Evolutionary conservation across 768 basidiomycete species (phyloP).

Genomic region (Trametes coccinea): DNA sequence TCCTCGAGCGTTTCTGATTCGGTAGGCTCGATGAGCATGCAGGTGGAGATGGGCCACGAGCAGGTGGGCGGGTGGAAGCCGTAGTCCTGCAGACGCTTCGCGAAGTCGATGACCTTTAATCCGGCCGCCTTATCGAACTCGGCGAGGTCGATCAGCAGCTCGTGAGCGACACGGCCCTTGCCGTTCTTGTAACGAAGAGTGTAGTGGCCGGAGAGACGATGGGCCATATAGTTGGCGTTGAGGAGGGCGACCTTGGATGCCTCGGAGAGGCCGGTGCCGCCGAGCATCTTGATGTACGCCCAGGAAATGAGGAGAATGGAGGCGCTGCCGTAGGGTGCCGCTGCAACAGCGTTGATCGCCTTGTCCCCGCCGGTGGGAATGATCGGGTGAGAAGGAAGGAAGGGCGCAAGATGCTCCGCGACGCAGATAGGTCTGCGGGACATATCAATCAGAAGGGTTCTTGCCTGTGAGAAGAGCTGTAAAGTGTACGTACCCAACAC

Average conservation of each 20-base stretch:
- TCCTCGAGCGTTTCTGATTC: constrained; percentile 95
- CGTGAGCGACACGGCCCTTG: constrained; percentile 93
- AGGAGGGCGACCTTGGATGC: constrained; percentile 87
- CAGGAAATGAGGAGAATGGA: constrained; percentile 96
- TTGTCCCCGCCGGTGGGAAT: constrained; percentile 63
- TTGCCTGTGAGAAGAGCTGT: not conserved
- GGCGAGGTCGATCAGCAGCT: constrained; percentile 90
- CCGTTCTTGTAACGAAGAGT: constrained; percentile 86
- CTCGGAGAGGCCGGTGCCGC: constrained; percentile 83
- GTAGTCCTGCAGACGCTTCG: constrained; percentile 93
- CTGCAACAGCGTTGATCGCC: constrained; percentile 86
- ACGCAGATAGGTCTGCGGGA: constrained; percentile 78
- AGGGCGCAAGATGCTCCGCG: constrained; percentile 89
- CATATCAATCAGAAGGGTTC: not conserved
- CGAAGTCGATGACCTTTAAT: constrained; percentile 93
- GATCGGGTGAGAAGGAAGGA: constrained; percentile 87
- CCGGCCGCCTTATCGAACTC: constrained; percentile 92
- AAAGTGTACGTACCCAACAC: constrained; percentile 68
- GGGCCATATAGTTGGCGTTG: constrained; percentile 97
- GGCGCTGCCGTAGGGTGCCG: constrained; percentile 92
- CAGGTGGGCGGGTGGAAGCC: constrained; percentile 97
- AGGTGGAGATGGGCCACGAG: constrained; percentile 97
- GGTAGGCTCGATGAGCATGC: constrained; percentile 97
- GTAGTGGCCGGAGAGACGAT: constrained; percentile 82
- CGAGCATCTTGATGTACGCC: constrained; percentile 99